Conservation (phyloP, 2,329 filamentous ascomycete species). For the Pyrenophora teres region DNA sequence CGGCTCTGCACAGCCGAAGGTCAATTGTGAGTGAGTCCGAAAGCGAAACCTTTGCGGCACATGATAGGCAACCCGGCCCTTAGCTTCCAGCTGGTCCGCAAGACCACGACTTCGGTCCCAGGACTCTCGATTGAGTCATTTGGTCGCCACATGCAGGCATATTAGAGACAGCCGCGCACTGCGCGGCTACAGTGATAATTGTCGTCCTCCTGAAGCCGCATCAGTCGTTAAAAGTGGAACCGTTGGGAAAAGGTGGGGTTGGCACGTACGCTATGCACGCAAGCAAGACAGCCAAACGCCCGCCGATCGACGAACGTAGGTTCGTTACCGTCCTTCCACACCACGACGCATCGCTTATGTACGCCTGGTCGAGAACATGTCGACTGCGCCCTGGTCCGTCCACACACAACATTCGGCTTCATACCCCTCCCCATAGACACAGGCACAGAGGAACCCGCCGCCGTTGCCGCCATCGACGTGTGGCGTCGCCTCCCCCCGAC, state of each 20-base stretch:
- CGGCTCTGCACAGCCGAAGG: slow-evolving; percentile 12
- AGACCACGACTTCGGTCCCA: slow-evolving; percentile 15
- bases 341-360: slow-evolving; percentile 3
- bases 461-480: slow-evolving; percentile 4
- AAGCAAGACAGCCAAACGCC: slow-evolving; percentile 11
- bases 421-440: neutral
- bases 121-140: slow-evolving; percentile 5
- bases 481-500: neutral
- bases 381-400: slow-evolving; percentile 9
- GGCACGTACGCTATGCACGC: slow-evolving; percentile 21
- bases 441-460: neutral
- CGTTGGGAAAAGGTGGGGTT: slow-evolving; percentile 30
- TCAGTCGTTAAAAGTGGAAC: slow-evolving; percentile 20
- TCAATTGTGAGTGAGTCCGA: slow-evolving; percentile 12
- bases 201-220: slow-evolving; percentile 8
- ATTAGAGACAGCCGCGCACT: slow-evolving; percentile 37
- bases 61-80: slow-evolving; percentile 21
- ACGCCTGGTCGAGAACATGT: slow-evolving; percentile 5
- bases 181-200: slow-evolving; percentile 28
- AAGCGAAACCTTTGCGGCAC: slow-evolving; percentile 26
- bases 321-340: slow-evolving; percentile 21
- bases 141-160: neutral
- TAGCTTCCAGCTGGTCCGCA: slow-evolving; percentile 20
- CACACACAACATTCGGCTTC: slow-evolving; percentile 1
- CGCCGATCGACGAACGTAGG: slow-evolving; percentile 36